Percentiles rank a stretch among this genome's conserved stretches.
These are phyloP conservation scores for Davidsoniella eucalypti DNA, from an alignment of 2,329 filamentous ascomycete species.

Conservation along the genomic window DNA sequence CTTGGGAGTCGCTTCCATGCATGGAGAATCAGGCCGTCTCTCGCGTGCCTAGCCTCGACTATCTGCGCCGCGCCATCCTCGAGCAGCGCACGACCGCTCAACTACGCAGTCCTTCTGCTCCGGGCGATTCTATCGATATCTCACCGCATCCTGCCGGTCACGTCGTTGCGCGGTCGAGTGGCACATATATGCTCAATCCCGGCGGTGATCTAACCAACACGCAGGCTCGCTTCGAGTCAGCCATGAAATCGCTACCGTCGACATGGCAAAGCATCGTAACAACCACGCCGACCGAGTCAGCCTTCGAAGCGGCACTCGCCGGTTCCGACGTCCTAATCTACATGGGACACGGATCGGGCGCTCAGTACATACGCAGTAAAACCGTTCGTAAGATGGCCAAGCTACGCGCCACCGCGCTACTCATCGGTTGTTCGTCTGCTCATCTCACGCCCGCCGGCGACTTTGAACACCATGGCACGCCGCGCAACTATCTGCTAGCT, in stretches of 20 bases:
- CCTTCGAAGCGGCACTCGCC: constrained; percentile 54
- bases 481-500: constrained; percentile 81
- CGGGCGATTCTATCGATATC: constrained; percentile 16
- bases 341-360: constrained; percentile 89
- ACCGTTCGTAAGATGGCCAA: constrained; percentile 63
- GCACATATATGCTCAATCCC: constrained; percentile 79
- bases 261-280: constrained; percentile 57
- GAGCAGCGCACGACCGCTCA: constrained; percentile 24
- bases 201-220: constrained; percentile 69
- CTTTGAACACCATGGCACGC: constrained; percentile 81
- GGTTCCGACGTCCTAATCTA: constrained; percentile 65
- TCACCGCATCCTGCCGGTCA: constrained; percentile 24
- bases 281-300: constrained; percentile 55
- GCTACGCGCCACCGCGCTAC: constrained; percentile 61
- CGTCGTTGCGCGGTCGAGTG: constrained; percentile 36
- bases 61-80: constrained; percentile 59
- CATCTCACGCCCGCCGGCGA: constrained; percentile 49
- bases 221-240: constrained; percentile 52
- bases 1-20: constrained; percentile 90
- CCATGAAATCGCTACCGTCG: constrained; percentile 35
- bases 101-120: neutral
- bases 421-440: constrained; percentile 90
- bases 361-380: constrained; percentile 79
- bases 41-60: constrained; percentile 72
- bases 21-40: constrained; percentile 66